phyloP scores from a whole-genome alignment of 352 stramenopile genomes.

The Globisporangium nodosum region DNA sequence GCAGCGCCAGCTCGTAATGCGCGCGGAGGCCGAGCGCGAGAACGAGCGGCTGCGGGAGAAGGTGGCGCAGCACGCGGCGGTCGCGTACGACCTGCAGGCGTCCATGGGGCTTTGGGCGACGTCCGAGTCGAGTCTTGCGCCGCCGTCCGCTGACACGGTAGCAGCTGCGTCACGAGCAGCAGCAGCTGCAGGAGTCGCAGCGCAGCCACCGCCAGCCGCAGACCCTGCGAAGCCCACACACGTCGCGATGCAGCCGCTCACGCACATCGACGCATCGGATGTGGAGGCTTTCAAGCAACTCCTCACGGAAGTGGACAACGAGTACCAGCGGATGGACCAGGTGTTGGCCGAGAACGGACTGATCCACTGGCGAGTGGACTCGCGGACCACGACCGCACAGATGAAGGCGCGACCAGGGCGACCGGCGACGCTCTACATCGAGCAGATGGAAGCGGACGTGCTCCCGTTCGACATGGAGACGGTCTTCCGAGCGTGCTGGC shows the following conservation, averaged over 20 bases:
- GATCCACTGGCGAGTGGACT: conserved; percentile 2
- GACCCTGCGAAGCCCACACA: not conserved
- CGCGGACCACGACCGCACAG: conserved; percentile 1
- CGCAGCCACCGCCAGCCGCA: not conserved
- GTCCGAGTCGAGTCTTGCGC: not conserved
- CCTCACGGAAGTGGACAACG: not conserved
- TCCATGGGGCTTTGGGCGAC: not conserved
- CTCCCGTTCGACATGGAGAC: conserved; percentile 5
- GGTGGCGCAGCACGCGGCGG: not conserved
- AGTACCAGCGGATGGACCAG: conserved; percentile 1
- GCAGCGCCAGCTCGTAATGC: conserved; percentile 2
- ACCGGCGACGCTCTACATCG: not conserved
- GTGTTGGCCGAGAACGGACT: conserved; percentile 4
- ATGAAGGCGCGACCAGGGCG: not conserved
- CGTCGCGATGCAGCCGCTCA: not conserved
- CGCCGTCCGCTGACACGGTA: not conserved
- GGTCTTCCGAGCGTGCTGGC: conserved; percentile 5
- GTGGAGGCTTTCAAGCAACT: conserved; percentile 1
- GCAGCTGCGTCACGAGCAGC: too few species aligned
- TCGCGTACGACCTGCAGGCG: not conserved
- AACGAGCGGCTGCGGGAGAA: conserved; percentile 2
- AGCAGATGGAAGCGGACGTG: conserved; percentile 4
- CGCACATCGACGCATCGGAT: not conserved
- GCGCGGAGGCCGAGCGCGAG: not conserved
- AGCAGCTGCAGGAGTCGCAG: too few species aligned